A percentile compares a stretch with the other conserved stretches of the same genome.
Evolutionary conservation across 2,329 filamentous ascomycete species (phyloP).

Genomic region (Talaromyces amestolkiae): DNA sequence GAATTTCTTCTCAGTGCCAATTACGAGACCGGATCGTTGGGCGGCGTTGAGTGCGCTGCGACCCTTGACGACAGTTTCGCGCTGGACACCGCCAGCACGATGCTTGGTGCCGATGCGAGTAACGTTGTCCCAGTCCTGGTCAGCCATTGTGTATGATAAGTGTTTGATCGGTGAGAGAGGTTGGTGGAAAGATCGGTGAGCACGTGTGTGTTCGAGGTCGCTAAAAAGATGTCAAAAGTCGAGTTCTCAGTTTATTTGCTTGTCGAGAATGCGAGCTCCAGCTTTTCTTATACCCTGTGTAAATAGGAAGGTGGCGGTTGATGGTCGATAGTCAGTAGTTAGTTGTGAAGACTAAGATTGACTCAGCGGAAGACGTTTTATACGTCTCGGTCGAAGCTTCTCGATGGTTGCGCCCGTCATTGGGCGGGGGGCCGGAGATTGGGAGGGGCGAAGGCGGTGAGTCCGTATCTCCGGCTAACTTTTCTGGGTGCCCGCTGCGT

Average conservation of each 20-base stretch:
- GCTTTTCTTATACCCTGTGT: background rate
- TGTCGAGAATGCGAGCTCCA: background rate
- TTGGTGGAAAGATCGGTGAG: background rate
- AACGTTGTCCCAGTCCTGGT: constrained; percentile 77
- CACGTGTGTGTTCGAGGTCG: background rate
- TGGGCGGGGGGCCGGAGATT: constrained; percentile 9
- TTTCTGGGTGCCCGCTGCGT: background rate
- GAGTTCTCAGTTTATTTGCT: background rate
- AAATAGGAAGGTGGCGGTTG: background rate
- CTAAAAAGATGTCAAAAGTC: background rate
- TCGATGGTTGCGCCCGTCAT: constrained; percentile 12
- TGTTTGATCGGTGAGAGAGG: background rate
- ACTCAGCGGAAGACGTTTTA: constrained; percentile 4
- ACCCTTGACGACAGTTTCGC: constrained; percentile 87
- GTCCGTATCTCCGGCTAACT: background rate
- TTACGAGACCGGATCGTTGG: constrained; percentile 70
- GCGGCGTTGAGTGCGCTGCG: constrained; percentile 85
- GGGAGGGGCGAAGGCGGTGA: constrained; percentile 19
- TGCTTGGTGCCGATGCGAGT: constrained; percentile 93
- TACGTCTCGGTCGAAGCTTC: constrained; percentile 19
- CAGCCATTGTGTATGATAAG: constrained; percentile 43
- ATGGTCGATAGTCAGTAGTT: background rate
- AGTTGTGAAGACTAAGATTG: background rate
- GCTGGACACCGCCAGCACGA: constrained; percentile 62
- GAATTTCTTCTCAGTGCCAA: constrained; percentile 91